Percentiles rank a stretch among this genome's conserved stretches.
These are phyloP conservation scores for Gardenia jasminoides DNA, from an alignment of 257 asterid genomes.

Conservation along the genomic window DNA sequence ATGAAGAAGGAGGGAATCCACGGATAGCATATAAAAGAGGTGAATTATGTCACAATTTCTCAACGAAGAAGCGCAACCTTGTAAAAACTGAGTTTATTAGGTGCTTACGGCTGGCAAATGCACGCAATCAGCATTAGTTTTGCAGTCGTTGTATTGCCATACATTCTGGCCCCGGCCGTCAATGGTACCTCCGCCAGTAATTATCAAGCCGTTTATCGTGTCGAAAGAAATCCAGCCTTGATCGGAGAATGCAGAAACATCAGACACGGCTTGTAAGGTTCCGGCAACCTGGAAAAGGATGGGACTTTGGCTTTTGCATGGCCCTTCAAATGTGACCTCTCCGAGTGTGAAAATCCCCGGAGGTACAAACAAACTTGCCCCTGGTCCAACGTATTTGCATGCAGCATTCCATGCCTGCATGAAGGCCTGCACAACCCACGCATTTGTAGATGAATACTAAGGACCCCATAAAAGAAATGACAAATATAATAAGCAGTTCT, in stretches of 20 bases:
- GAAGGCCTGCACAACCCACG: conserved; percentile 38
- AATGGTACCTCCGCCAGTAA: conserved; percentile 60
- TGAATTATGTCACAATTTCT: not conserved
- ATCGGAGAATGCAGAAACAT: conserved; percentile 39
- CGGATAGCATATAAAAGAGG: not conserved
- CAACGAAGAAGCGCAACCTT: not conserved
- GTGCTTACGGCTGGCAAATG: conserved; percentile 52
- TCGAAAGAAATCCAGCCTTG: conserved; percentile 56
- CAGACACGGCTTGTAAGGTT: conserved; percentile 47
- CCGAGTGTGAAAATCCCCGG: conserved; percentile 42
- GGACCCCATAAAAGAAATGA: not conserved
- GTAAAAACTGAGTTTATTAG: not conserved
- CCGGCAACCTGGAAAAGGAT: conserved; percentile 38
- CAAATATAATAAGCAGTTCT: not conserved
- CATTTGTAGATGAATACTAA: not conserved
- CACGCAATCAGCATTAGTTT: conserved; percentile 35
- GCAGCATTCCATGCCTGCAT: conserved; percentile 58
- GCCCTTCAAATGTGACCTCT: conserved; percentile 48
- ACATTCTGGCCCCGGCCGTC: conserved; percentile 49
- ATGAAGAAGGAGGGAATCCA: no score
- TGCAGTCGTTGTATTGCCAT: conserved; percentile 61
- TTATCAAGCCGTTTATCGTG: conserved; percentile 31
- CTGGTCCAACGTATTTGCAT: conserved; percentile 40
- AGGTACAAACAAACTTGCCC: conserved; percentile 43
- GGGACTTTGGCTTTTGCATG: conserved; percentile 51